Conservation (phyloP, 2,329 filamentous ascomycete genomes). For the Nemania diffusa region DNA sequence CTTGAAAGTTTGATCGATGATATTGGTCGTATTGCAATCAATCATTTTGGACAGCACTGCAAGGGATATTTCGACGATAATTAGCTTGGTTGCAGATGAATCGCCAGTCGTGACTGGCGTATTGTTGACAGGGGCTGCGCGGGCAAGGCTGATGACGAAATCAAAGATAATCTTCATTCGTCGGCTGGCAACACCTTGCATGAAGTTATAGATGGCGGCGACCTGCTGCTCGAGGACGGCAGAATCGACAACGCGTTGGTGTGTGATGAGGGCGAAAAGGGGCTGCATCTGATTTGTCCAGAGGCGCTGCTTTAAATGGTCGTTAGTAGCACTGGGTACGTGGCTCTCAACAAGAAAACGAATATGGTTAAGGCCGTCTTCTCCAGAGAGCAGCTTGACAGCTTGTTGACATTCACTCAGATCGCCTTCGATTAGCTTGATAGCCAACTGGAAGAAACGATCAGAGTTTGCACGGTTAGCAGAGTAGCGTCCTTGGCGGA, state of each 20-base stretch:
- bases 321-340: constrained; percentile 25
- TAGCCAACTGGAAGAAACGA: constrained; percentile 48
- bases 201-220: constrained; percentile 49
- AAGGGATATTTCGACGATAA: constrained; percentile 46
- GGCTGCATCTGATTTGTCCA: constrained; percentile 48
- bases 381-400: constrained; percentile 45
- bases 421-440: constrained; percentile 48
- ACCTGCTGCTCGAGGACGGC: constrained; percentile 54
- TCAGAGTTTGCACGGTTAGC: constrained; percentile 19
- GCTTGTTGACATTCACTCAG: constrained; percentile 46
- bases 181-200: constrained; percentile 39
- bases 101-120: not conserved
- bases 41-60: constrained; percentile 50
- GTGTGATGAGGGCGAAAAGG: constrained; percentile 52
- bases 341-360: constrained; percentile 41
- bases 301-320: constrained; percentile 26
- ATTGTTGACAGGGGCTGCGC: not conserved
- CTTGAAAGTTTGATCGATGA: constrained; percentile 46
- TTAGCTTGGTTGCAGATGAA: constrained; percentile 32
- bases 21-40: constrained; percentile 52
- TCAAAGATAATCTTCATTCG: constrained; percentile 22
- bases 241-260: constrained; percentile 51
- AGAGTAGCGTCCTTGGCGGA: constrained; percentile 26
- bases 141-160: constrained; percentile 13
- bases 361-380: constrained; percentile 47